These are phyloP conservation scores for Ensete glaucum DNA, from an alignment of 176 grass and related monocot species.

Conservation along the genomic window DNA sequence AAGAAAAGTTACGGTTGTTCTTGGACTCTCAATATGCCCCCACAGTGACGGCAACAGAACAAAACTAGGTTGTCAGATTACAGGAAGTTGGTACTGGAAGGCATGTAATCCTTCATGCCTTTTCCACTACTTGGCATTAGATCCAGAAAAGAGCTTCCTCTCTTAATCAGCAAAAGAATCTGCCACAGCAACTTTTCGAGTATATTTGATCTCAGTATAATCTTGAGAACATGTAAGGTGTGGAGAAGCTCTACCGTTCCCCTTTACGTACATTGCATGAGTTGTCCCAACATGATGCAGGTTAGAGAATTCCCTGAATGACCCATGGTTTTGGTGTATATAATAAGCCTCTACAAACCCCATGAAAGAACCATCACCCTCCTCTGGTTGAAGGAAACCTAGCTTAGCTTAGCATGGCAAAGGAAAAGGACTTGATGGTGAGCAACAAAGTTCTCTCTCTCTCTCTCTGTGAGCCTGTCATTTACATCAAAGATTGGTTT, in stretches of 20 bases:
- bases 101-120: too few relatives aligned
- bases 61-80: too few relatives aligned
- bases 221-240: background rate
- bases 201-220: background rate
- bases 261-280: conserved; percentile 3
- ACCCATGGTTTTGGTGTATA: background rate
- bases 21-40: background rate
- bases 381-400: background rate
- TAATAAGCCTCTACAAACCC: conserved; percentile 10
- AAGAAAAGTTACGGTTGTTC: background rate
- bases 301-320: background rate
- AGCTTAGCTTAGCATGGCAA: conserved; percentile 27
- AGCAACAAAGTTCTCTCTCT: background rate
- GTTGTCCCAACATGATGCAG: background rate
- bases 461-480: background rate
- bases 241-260: too few relatives aligned
- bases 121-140: too few relatives aligned
- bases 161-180: background rate
- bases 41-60: too few relatives aligned
- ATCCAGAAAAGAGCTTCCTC: too few relatives aligned
- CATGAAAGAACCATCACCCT: background rate
- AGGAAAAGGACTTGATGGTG: conserved; percentile 66
- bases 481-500: background rate
- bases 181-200: background rate
- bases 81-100: too few relatives aligned